Conservation (phyloP, 73 alveolate genomes). For the Paramecium caudatum region DNA sequence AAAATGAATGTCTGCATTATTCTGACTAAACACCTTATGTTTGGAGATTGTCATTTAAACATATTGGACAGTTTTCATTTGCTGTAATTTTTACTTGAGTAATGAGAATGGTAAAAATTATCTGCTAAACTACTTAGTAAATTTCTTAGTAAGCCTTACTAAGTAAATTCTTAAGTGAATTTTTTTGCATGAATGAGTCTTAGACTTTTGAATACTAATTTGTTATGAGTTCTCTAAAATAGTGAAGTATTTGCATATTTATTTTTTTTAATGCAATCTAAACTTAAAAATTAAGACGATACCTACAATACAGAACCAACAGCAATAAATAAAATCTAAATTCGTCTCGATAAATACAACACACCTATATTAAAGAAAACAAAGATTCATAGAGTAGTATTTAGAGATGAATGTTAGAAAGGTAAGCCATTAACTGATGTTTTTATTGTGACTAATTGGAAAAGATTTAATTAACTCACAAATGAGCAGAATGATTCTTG, state of each 20-base stretch:
- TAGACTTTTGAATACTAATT: not conserved
- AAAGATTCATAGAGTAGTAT: conserved; percentile 41
- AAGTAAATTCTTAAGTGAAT: not conserved
- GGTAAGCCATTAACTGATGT: not conserved
- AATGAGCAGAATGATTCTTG: not conserved
- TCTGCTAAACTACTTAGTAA: not conserved
- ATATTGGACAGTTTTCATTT: conserved; percentile 29
- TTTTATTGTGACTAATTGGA: conserved; percentile 42
- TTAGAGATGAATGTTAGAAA: conserved; percentile 50
- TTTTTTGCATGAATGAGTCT: not conserved
- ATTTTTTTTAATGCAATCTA: conserved; percentile 38
- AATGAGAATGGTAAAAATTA: conserved; percentile 3
- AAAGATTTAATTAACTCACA: conserved; percentile 16
- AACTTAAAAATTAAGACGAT: conserved; percentile 35
- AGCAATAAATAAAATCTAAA: conserved; percentile 29
- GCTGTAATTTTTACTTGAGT: not conserved
- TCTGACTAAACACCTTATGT: not conserved
- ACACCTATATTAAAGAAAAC: conserved; percentile 33
- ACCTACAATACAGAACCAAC: conserved; percentile 41
- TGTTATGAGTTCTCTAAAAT: not conserved
- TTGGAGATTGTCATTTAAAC: conserved; percentile 22
- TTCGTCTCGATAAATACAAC: conserved; percentile 5
- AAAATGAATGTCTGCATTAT: conserved; percentile 52
- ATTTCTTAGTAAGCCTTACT: not conserved
- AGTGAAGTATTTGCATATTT: conserved; percentile 10